phyloP scores from a whole-genome alignment of 2,329 filamentous ascomycete species.

The Phaeophleospora eucalypticola region DNA sequence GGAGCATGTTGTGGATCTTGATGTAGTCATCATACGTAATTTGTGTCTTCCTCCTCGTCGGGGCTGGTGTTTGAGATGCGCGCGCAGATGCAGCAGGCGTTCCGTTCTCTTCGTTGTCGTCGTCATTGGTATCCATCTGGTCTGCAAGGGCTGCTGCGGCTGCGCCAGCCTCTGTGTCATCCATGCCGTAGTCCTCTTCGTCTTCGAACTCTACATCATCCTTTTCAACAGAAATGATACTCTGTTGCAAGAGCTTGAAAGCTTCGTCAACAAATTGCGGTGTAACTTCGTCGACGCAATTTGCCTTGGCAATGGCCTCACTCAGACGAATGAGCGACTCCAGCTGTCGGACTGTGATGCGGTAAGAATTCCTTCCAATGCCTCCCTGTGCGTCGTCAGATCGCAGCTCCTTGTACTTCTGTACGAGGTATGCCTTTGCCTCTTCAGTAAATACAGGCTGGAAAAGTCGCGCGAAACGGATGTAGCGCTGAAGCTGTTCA shows the following conservation, averaged over 20 bases:
- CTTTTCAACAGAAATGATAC: slow-evolving; percentile 96
- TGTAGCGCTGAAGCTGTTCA: slow-evolving; percentile 93
- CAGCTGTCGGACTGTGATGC: slow-evolving; percentile 93
- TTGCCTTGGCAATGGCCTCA: slow-evolving; percentile 97
- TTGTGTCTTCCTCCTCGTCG: slow-evolving; percentile 63
- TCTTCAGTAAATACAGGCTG: slow-evolving; percentile 86
- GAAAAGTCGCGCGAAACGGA: slow-evolving; percentile 93
- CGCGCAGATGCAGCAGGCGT: slow-evolving; percentile 39
- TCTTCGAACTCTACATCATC: slow-evolving; percentile 95
- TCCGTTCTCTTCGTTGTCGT: slow-evolving; percentile 21
- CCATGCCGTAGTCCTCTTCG: slow-evolving; percentile 52
- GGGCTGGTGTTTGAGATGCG: slow-evolving; percentile 40
- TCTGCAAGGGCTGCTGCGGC: slow-evolving; percentile 45
- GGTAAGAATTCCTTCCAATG: slow-evolving; percentile 89
- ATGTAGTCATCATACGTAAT: slow-evolving; percentile 96
- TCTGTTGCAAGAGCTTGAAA: slow-evolving; percentile 84
- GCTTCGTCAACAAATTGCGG: slow-evolving; percentile 85
- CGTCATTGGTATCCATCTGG: slow-evolving; percentile 46
- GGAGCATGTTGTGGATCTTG: slow-evolving; percentile 79
- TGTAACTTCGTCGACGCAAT: slow-evolving; percentile 87
- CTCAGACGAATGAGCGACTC: slow-evolving; percentile 93
- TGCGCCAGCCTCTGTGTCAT: slow-evolving; percentile 47
- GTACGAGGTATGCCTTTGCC: slow-evolving; percentile 77
- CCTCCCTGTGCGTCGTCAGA: slow-evolving; percentile 92
- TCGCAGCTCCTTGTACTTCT: slow-evolving; percentile 92